Evolutionary conservation across 495 filamentous ascomycete species (phyloP).

Genomic region (Penicillium waksmanii): DNA sequence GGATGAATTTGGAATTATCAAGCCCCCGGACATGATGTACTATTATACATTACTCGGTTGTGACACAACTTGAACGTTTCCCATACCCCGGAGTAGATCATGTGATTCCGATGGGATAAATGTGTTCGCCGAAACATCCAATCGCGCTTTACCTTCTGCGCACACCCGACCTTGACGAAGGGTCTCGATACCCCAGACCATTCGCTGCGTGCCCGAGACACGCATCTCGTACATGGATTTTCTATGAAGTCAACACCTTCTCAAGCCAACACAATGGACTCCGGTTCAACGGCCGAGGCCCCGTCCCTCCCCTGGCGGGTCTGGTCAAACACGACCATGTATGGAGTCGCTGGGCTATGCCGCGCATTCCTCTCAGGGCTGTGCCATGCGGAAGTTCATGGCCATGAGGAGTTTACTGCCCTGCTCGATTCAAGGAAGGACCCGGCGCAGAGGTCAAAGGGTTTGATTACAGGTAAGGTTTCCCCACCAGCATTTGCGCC

Average conservation of each 20-base stretch:
- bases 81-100: conserved; percentile 29
- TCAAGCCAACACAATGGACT: conserved; percentile 40
- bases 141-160: conserved; percentile 10
- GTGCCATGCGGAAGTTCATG: conserved; percentile 62
- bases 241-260: conserved; percentile 22
- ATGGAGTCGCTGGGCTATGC: conserved; percentile 49
- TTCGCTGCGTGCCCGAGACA: conserved; percentile 4
- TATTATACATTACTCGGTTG: neutral
- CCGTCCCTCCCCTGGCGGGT: conserved; percentile 50
- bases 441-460: conserved; percentile 67
- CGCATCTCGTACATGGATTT: conserved; percentile 32
- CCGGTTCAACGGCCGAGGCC: conserved; percentile 44
- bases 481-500: neutral
- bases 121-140: conserved; percentile 19
- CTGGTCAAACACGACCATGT: conserved; percentile 46
- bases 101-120: conserved; percentile 28
- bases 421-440: conserved; percentile 73
- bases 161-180: conserved; percentile 1
- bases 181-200: conserved; percentile 10
- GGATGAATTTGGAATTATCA: neutral
- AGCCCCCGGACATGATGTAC: neutral
- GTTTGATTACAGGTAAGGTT: conserved; percentile 79
- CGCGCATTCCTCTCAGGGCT: conserved; percentile 49
- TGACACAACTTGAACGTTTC: conserved; percentile 8
- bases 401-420: conserved; percentile 74